Conservation (phyloP, 1,284 basidiomycete species). For the Fomitopsis schrenkii region DNA sequence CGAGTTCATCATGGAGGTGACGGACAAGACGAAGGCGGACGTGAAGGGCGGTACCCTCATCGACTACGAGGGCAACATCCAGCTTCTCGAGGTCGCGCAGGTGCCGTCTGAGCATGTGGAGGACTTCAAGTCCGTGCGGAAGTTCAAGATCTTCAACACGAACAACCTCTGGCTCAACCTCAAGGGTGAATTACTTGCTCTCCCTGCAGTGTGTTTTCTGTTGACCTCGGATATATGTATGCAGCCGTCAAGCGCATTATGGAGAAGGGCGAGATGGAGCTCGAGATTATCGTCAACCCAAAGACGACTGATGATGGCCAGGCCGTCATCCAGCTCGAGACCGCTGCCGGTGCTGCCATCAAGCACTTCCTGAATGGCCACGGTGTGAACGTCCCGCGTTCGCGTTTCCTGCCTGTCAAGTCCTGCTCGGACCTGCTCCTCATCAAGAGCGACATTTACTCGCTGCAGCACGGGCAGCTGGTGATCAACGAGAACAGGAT, state of each 20-base stretch:
- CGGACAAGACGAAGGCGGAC: conserved; percentile 99
- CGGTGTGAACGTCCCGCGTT: conserved; percentile 97
- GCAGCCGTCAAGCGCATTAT: conserved; percentile 82
- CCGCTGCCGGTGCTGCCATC: conserved; percentile 96
- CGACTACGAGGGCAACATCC: conserved; percentile 92
- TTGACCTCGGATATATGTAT: conserved; percentile 1
- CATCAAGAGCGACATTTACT: conserved; percentile 98
- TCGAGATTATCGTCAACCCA: conserved; percentile 92
- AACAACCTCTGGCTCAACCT: conserved; percentile 98
- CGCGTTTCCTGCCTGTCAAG: conserved; percentile 96
- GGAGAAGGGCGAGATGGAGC: conserved; percentile 86
- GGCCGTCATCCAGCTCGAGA: conserved; percentile 67
- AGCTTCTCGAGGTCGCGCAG: conserved; percentile 97
- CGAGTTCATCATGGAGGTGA: conserved; percentile 98
- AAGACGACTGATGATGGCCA: conserved; percentile 85
- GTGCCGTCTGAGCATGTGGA: conserved; percentile 97
- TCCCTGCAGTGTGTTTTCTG: conserved; percentile 35
- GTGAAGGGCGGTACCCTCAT: conserved; percentile 99
- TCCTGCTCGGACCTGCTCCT: conserved; percentile 88
- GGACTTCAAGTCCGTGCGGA: conserved; percentile 83
- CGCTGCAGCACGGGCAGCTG: conserved; percentile 90
- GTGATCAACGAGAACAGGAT: conserved; percentile 88
- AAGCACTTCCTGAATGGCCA: conserved; percentile 95
- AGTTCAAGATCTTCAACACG: conserved; percentile 86
- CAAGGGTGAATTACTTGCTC: conserved; percentile 39